Conservation (phyloP, 371 early-diverging fungal genomes). For the Capniomyces stellatus region DNA sequence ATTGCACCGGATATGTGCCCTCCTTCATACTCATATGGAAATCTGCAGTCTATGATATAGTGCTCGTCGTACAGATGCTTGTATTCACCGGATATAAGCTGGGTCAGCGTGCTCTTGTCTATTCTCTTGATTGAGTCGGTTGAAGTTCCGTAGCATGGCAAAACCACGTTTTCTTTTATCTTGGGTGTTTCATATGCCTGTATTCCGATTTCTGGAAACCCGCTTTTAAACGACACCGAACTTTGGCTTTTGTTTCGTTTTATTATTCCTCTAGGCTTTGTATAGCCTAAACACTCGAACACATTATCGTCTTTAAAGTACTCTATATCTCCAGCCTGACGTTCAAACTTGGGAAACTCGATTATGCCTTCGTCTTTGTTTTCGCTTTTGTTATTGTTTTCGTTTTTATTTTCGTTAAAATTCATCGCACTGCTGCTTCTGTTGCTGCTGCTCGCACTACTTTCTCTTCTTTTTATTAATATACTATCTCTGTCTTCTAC, state of each 20-base stretch:
- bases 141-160: slow-evolving; percentile 17
- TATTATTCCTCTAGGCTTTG: no score
- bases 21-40: slow-evolving; percentile 70
- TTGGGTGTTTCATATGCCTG: not conserved
- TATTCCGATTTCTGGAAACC: not conserved
- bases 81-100: slow-evolving; percentile 28
- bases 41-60: slow-evolving; percentile 68
- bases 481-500: no score
- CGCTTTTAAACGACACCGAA: not conserved
- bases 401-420: no score
- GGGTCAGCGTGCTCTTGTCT: slow-evolving; percentile 18
- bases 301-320: no score
- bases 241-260: not conserved
- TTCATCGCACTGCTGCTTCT: no score
- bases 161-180: slow-evolving; percentile 7
- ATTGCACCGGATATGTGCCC: slow-evolving; percentile 65
- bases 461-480: no score
- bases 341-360: no score
- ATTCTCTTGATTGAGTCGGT: slow-evolving; percentile 26
- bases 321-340: no score
- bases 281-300: no score
- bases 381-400: no score
- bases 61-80: slow-evolving; percentile 28
- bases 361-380: no score
- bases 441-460: no score